Conservation (phyloP, 805 yeast species). For the Yueomyces sp. region DNA sequence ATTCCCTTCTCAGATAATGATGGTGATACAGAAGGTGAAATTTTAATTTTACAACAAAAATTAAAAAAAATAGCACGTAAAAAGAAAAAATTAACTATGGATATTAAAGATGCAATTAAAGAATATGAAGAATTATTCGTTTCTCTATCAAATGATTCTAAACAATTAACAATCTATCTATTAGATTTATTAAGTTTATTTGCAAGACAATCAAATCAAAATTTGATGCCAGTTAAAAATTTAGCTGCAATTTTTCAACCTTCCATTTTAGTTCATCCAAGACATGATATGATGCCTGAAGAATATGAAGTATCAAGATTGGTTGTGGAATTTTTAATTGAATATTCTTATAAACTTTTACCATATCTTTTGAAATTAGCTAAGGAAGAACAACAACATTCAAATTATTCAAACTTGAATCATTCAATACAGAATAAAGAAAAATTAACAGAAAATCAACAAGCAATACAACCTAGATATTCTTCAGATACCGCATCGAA, state of each 20-base stretch:
- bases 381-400: constrained; percentile 11
- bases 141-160: constrained; percentile 60
- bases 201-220: constrained; percentile 60
- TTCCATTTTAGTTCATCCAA: constrained; percentile 83
- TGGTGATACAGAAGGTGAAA: constrained; percentile 8
- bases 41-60: constrained; percentile 18
- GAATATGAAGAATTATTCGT: constrained; percentile 60
- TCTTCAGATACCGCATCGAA: background rate
- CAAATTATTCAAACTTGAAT: no score
- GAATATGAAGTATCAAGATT: constrained; percentile 80
- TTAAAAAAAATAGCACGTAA: constrained; percentile 31
- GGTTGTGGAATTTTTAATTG: constrained; percentile 80
- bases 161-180: constrained; percentile 73
- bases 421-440: background rate
- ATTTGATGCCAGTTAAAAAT: constrained; percentile 85
- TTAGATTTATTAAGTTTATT: constrained; percentile 79
- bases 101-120: constrained; percentile 53
- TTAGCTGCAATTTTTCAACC: constrained; percentile 96
- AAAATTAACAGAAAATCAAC: background rate
- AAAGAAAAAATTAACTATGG: constrained; percentile 46
- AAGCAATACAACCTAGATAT: background rate
- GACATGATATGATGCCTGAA: constrained; percentile 82
- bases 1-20: constrained; percentile 2
- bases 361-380: constrained; percentile 35
- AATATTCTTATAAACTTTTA: constrained; percentile 65